A percentile compares a stretch with the other conserved stretches of the same genome.
phyloP scores from a whole-genome alignment of 495 filamentous ascomycete species.

The Podospora conica region DNA sequence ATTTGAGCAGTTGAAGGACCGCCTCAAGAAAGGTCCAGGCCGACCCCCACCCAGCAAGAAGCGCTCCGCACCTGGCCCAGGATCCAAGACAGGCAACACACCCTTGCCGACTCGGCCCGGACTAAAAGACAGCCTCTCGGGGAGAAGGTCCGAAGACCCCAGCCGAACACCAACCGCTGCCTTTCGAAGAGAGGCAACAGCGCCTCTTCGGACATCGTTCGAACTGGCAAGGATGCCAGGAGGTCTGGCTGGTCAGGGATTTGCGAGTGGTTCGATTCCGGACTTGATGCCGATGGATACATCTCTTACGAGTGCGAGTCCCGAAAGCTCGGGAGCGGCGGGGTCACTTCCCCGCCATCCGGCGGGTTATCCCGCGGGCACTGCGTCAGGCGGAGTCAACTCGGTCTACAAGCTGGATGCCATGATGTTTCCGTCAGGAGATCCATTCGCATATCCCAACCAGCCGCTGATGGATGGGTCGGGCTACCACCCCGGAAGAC shows the following conservation, averaged over 20 bases:
- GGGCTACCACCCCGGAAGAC: constrained; percentile 17
- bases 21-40: constrained; percentile 45
- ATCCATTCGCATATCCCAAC: constrained; percentile 86
- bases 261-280: constrained; percentile 20
- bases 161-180: constrained; percentile 35
- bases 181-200: constrained; percentile 20
- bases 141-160: constrained; percentile 44
- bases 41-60: constrained; percentile 46
- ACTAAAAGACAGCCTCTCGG: constrained; percentile 21
- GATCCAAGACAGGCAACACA: constrained; percentile 29
- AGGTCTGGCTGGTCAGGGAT: constrained; percentile 21
- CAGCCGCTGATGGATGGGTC: constrained; percentile 64
- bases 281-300: constrained; percentile 31
- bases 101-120: constrained; percentile 23
- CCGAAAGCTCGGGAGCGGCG: constrained; percentile 22
- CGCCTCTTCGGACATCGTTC: constrained; percentile 31
- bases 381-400: constrained; percentile 34
- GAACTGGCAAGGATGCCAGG: constrained; percentile 13
- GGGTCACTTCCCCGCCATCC: constrained; percentile 15
- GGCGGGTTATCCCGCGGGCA: constrained; percentile 21
- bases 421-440: constrained; percentile 88
- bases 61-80: constrained; percentile 51
- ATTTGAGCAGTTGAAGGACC: constrained; percentile 75
- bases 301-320: constrained; percentile 16
- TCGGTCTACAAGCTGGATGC: constrained; percentile 67